Conservation (phyloP, 1,284 basidiomycete genomes). For the Rhodotorula mucilaginosa region DNA sequence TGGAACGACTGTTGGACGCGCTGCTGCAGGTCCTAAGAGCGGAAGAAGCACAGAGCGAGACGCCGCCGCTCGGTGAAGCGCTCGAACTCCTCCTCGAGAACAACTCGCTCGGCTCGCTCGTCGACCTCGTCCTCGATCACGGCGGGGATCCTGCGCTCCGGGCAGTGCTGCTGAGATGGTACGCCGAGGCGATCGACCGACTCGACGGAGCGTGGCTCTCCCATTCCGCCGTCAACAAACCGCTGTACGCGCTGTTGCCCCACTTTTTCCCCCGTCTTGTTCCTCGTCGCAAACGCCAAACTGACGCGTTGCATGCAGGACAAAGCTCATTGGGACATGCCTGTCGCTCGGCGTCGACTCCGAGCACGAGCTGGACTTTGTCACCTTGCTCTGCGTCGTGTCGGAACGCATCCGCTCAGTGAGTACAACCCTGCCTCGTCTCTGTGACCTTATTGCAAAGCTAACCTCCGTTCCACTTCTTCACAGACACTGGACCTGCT, state of each 20-base stretch:
- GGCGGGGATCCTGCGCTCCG: constrained; percentile 57
- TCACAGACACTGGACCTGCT: constrained; percentile 82
- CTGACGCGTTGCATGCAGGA: constrained; percentile 86
- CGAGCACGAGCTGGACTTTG: constrained; percentile 61
- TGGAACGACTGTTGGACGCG: constrained; percentile 8
- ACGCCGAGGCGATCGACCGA: constrained; percentile 82
- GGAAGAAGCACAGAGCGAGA: not conserved
- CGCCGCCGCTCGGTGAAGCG: constrained; percentile 61
- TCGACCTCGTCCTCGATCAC: constrained; percentile 71
- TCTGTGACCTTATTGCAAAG: constrained; percentile 53
- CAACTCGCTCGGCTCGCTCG: constrained; percentile 78
- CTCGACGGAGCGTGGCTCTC: constrained; percentile 87
- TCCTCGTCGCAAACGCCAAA: constrained; percentile 49
- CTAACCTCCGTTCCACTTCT: constrained; percentile 49
- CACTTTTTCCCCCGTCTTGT: not conserved
- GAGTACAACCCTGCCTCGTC: not conserved
- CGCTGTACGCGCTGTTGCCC: constrained; percentile 22
- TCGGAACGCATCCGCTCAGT: constrained; percentile 34
- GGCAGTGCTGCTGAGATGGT: constrained; percentile 77
- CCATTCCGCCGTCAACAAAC: constrained; percentile 63
- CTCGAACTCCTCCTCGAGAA: constrained; percentile 88
- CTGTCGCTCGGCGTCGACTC: constrained; percentile 52
- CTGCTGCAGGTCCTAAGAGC: constrained; percentile 7
- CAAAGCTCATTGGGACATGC: constrained; percentile 52
- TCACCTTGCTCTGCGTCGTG: constrained; percentile 60